Conservation (phyloP, 169 alveolate genomes). For the Plasmodium yoelii region DNA sequence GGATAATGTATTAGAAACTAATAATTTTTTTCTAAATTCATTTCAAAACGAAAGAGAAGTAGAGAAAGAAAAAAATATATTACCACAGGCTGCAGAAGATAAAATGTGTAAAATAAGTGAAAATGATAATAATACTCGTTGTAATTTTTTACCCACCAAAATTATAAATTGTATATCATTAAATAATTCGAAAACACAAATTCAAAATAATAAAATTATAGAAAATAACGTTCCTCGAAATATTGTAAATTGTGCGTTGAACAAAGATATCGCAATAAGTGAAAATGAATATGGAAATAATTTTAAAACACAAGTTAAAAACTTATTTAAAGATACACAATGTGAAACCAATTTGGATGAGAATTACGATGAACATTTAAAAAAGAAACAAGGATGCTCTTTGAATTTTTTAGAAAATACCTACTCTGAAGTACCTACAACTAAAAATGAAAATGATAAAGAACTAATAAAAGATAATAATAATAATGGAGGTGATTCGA, state of each 20-base stretch:
- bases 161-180: constrained; percentile 10
- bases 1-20: constrained; percentile 10
- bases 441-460: constrained; percentile 5
- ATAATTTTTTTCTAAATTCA: background rate
- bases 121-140: background rate
- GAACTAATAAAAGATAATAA: no score
- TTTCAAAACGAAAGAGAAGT: background rate
- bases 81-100: no score
- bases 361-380: background rate
- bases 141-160: constrained; percentile 5
- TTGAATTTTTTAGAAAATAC: background rate
- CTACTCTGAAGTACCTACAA: background rate
- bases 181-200: background rate
- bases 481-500: no score
- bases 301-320: background rate
- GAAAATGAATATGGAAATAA: constrained; percentile 1
- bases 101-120: no score
- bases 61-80: background rate
- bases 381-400: background rate
- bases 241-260: background rate
- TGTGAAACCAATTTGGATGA: background rate
- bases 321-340: background rate
- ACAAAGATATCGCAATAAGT: background rate
- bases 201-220: no score
- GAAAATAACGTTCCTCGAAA: no score